Evolutionary conservation across 495 filamentous ascomycete species (phyloP), one percentile per base, ranked within the genome.

Genomic region (Penicillium antarcticum): DNA sequence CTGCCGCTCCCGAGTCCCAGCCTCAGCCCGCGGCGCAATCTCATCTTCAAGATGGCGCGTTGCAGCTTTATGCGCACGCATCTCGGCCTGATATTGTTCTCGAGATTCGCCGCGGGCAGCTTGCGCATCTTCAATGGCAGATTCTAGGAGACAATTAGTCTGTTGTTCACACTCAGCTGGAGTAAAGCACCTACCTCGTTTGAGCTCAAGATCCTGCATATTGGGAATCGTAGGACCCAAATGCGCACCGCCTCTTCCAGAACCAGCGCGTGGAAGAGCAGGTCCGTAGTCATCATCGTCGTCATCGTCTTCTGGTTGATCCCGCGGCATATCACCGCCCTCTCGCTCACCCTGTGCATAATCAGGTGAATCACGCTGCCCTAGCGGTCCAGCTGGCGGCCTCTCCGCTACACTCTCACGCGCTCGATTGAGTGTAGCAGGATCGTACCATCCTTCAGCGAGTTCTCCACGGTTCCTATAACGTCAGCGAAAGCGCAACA

Each of bases 381-480:
- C 32, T 29, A 36, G 36, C 12, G 38, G 18, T 24, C 23, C 21
- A 35, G 33, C 14, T 11, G 41, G 36, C 5, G 40, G 41, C 14
- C 57, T 23, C 10, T 61, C 35, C 2, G 56, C 52, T 10, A 56
- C 53, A 38, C 44, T 67, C 13, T 54, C 53, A 29, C 67, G 63
- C n/a, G 80, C 80, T 43, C 78, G 80, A 34, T 75, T 64, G 17
- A 86, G 72, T 2, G 78, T 83, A 56, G 67, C 71, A 17, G 91
- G 86, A 57, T 91, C 88, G 66, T 98, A 98, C 92, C 94, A 98
- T 19, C 91, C 91, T 67, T 91, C 86, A 2, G 90, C 87, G 47
- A 98, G 76, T 76, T 95, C 91, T 71, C 88, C 89, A 63, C 82
- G 85, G 74, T 98, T 98, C 87, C 87, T 91, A 45, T 29, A 17